Evolutionary conservation across 768 basidiomycete species (phyloP), one percentile per base, ranked within the genome.

Genomic region (Leccinum incarnatum): DNA sequence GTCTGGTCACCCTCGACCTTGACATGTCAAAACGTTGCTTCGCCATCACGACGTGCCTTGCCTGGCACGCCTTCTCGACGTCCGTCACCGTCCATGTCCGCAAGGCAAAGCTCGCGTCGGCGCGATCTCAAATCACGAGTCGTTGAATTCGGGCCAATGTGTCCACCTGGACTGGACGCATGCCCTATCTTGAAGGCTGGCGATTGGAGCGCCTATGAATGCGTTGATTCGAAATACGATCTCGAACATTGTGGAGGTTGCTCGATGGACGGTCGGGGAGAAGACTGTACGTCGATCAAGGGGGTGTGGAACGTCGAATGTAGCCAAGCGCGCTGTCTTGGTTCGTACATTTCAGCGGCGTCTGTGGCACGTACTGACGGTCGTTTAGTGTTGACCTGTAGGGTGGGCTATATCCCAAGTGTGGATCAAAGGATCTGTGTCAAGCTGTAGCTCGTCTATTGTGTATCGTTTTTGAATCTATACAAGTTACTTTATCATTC

Each of bases 181-280:
- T 88, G 86, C 74, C 83, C 84, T 17, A 76, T 87, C 60, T 55
- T 72, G 21, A 78, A 75, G 25, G 62, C 76, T 36, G 70, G 67
- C 5, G 70, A 70, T 21, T 63, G 65, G 46, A 77, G 72, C 32
- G 81, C 83, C 56, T 84, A 77, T 63, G 86, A 88, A 66, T 88
- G 86, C 67, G 65, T 92, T 53, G 87, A 93, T 72, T 80, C 80
- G 30, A 63, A 72, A 17, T 75, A 74, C 47, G 88, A 91, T 59
- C 79, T 92, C 49, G 78, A 83, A 59, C 85, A 85, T 14, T 93
- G 91, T 72, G 91, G 90, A 61, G 91, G 91, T 29, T 93, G 91
- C 68, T 72, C 82, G 2, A 78, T 82, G 17, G 72, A 81, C n/a
- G 84, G 83, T 19, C 67, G 74, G 46, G 91, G 91, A 25, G 75